Evolutionary conservation across 345 rosid genomes (phyloP).

Genomic region (Kernera saxatilis): DNA sequence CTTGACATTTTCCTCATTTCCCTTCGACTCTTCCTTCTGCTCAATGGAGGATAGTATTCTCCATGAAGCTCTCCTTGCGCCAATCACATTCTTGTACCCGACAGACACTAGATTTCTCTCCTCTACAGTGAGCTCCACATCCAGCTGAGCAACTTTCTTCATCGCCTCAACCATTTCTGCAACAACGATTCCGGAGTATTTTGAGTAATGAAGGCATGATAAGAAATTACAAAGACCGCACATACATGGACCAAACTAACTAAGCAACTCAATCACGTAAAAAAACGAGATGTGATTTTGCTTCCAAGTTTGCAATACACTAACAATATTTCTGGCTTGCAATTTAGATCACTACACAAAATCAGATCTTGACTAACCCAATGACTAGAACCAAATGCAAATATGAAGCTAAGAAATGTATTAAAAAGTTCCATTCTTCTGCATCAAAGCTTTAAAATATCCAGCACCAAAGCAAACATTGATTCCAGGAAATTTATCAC

Average conservation of each 20-base stretch:
- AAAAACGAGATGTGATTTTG: not conserved
- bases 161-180: constrained; percentile 65
- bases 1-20: constrained; percentile 43
- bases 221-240: not conserved
- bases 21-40: constrained; percentile 59
- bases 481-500: not conserved
- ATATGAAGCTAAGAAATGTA: not conserved
- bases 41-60: constrained; percentile 60
- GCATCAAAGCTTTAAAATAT: not conserved
- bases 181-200: not conserved
- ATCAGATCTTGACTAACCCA: constrained; percentile 7
- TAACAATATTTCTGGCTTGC: not conserved
- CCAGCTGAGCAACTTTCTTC: constrained; percentile 56
- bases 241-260: not conserved
- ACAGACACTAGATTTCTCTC: constrained; percentile 67
- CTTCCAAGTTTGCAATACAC: not conserved
- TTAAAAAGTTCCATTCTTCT: not conserved
- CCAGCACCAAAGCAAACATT: not conserved
- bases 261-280: not conserved
- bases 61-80: constrained; percentile 65
- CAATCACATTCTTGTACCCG: constrained; percentile 67
- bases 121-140: constrained; percentile 49
- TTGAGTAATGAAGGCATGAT: not conserved
- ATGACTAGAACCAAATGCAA: not conserved
- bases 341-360: not conserved